Evolutionary conservation across 2,329 filamentous ascomycete genomes (phyloP).

Genomic region (Pyrenophora seminiperda): DNA sequence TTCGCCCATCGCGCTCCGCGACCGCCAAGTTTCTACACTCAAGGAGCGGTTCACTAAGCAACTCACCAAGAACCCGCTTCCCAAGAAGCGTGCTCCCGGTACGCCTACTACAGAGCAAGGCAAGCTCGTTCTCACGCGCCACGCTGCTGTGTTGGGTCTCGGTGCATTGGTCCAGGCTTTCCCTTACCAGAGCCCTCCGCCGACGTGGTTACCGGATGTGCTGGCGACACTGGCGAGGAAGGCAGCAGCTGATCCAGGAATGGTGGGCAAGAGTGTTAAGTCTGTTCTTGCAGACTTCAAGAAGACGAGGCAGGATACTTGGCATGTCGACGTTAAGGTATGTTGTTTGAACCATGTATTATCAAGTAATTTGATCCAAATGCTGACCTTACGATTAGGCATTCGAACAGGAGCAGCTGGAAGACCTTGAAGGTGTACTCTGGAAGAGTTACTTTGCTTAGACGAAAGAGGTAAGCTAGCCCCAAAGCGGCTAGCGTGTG

Average conservation of each 20-base stretch:
- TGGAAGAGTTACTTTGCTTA: slow-evolving; percentile 99
- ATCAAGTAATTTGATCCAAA: neutral
- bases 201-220: slow-evolving; percentile 90
- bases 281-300: slow-evolving; percentile 95
- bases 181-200: slow-evolving; percentile 91
- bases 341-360: slow-evolving; percentile 34
- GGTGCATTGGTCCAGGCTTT: slow-evolving; percentile 94
- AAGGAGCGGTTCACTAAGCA: slow-evolving; percentile 79
- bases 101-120: slow-evolving; percentile 75
- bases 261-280: slow-evolving; percentile 96
- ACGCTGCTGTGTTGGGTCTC: slow-evolving; percentile 89
- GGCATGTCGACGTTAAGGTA: slow-evolving; percentile 97
- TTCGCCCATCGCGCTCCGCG: slow-evolving; percentile 79
- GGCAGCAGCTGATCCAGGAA: slow-evolving; percentile 85
- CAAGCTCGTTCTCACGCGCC: slow-evolving; percentile 77
- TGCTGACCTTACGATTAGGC: slow-evolving; percentile 53
- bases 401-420: slow-evolving; percentile 89
- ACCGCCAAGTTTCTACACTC: slow-evolving; percentile 74
- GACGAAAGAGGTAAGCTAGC: too few relatives aligned
- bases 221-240: slow-evolving; percentile 82
- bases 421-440: slow-evolving; percentile 92
- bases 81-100: slow-evolving; percentile 66
- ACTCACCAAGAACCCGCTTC: slow-evolving; percentile 83
- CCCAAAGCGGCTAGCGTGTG: too few relatives aligned
- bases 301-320: slow-evolving; percentile 98